Percentiles rank a stretch among this genome's conserved stretches.
These are phyloP conservation scores for Emmonsiellopsis sp. DNA, from an alignment of 2,329 filamentous ascomycete species.

Conservation along the genomic window DNA sequence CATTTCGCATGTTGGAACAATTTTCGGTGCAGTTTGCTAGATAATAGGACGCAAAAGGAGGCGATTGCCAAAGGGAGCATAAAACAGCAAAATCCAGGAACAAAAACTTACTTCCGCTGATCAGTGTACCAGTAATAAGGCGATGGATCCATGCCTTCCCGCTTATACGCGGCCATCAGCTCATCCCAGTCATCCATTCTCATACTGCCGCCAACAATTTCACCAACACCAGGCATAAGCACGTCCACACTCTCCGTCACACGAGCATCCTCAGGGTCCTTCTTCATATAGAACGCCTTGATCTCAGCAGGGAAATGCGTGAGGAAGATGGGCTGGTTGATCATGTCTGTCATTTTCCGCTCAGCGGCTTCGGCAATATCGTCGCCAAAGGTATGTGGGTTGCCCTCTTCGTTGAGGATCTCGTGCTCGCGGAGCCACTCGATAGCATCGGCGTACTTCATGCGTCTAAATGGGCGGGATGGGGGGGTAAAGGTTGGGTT, in stretches of 20 bases:
- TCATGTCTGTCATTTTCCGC: slow-evolving; percentile 91
- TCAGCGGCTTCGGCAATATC: slow-evolving; percentile 98
- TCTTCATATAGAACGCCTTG: slow-evolving; percentile 99
- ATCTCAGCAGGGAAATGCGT: slow-evolving; percentile 96
- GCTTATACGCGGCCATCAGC: slow-evolving; percentile 77
- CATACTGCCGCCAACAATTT: slow-evolving; percentile 96
- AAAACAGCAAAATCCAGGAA: slow-evolving; percentile 3
- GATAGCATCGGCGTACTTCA: slow-evolving; percentile 91
- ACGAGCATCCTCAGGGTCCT: slow-evolving; percentile 64
- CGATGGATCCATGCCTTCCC: slow-evolving; percentile 72
- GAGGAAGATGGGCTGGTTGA: slow-evolving; percentile 90
- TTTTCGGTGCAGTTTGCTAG: not conserved
- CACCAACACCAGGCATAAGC: slow-evolving; percentile 86
- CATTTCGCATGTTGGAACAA: not conserved
- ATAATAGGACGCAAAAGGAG: not conserved
- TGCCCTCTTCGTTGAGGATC: slow-evolving; percentile 86
- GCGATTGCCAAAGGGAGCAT: not conserved
- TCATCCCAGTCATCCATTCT: slow-evolving; percentile 88
- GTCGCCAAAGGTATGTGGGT: slow-evolving; percentile 85
- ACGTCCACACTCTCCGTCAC: slow-evolving; percentile 90
- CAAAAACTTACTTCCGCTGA: slow-evolving; percentile 69
- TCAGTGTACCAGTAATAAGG: slow-evolving; percentile 99
- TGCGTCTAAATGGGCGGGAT: slow-evolving; percentile 78
- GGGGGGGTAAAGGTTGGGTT: slow-evolving; percentile 86
- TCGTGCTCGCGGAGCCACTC: slow-evolving; percentile 85